Evolutionary conservation across 306 rosid species (phyloP).

Genomic region (Delonix regia): DNA sequence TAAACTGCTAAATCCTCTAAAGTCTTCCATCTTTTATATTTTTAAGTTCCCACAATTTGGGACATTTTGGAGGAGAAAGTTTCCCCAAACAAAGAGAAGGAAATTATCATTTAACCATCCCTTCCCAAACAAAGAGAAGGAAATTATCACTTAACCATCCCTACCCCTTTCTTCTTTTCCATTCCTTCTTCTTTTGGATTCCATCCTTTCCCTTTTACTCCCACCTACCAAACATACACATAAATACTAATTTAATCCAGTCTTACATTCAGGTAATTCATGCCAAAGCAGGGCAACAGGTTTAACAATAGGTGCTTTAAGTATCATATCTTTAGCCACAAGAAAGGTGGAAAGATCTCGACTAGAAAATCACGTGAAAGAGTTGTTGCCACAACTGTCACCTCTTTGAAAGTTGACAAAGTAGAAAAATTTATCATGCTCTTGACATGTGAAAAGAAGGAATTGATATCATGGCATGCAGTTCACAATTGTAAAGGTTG

Average conservation of each 20-base stretch:
- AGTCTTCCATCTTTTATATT: neutral
- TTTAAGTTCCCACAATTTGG: neutral
- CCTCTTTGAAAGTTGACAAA: neutral
- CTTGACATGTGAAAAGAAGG: neutral
- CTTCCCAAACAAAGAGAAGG: neutral
- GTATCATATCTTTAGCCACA: neutral
- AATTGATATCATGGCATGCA: slow-evolving; percentile 3
- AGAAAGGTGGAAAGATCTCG: neutral
- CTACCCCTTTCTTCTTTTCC: neutral
- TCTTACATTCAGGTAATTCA: slow-evolving; percentile 10
- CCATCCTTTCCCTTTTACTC: neutral
- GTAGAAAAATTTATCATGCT: neutral
- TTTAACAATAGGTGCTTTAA: neutral
- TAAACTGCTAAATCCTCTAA: neutral
- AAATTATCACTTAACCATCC: neutral
- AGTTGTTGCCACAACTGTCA: neutral
- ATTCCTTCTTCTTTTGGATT: neutral
- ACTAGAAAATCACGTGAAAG: slow-evolving; percentile 13
- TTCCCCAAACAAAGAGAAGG: neutral
- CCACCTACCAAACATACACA: neutral
- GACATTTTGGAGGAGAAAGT: neutral
- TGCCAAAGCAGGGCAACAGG: neutral
- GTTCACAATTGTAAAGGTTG: neutral
- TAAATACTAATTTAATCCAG: neutral
- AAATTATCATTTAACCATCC: neutral